Conservation (phyloP, 2,329 filamentous ascomycete species). For the Neonectria magnoliae region DNA sequence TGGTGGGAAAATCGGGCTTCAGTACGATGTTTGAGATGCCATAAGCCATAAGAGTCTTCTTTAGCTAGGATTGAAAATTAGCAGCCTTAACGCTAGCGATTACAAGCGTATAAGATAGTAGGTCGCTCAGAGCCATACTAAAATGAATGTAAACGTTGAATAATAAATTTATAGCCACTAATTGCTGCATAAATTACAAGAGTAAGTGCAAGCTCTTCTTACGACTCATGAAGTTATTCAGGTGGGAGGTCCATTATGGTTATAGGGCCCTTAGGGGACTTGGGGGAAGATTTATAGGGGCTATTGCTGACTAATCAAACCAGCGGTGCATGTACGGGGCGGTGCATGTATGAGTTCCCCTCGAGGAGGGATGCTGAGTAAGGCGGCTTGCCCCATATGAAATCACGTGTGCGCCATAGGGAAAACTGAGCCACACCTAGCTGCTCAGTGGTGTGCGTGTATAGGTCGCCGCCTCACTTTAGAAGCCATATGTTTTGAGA, state of each 20-base stretch:
- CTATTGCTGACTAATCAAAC: too few species aligned
- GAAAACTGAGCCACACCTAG: not conserved
- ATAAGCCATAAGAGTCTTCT: too few species aligned
- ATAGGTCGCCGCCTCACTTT: not conserved
- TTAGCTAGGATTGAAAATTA: too few species aligned
- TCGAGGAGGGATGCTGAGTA: too few species aligned
- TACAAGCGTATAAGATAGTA: not conserved
- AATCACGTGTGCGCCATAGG: conserved; percentile 2
- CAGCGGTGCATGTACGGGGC: too few species aligned
- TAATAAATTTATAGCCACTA: conserved; percentile 6
- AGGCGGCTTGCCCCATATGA: too few species aligned
- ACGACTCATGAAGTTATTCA: not conserved
- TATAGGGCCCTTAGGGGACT: not conserved
- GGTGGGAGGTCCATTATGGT: not conserved
- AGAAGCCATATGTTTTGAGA: conserved; percentile 5
- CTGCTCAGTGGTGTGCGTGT: not conserved
- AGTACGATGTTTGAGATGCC: too few species aligned
- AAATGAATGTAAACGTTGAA: not conserved
- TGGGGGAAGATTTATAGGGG: not conserved
- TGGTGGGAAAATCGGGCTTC: too few species aligned
- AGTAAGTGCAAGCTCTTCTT: not conserved
- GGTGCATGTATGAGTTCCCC: too few species aligned
- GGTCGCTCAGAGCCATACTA: not conserved
- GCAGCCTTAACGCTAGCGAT: too few species aligned
- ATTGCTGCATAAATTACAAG: not conserved